Conservation (phyloP, 192 early-diverging fungal genomes). For the Funneliformis geosporum region DNA sequence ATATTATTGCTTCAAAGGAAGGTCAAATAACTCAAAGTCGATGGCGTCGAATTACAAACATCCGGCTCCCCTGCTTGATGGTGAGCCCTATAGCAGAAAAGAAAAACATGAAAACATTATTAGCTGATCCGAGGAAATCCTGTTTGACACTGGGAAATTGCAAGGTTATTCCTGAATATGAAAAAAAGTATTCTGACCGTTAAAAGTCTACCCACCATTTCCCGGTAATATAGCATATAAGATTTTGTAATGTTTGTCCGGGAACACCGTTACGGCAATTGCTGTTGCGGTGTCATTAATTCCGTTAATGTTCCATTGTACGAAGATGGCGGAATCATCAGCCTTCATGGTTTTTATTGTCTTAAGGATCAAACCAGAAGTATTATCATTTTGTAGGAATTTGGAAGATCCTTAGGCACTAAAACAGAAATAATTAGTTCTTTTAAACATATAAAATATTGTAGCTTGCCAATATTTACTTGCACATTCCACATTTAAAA, state of each 20-base stretch:
- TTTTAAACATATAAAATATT: too few relatives aligned
- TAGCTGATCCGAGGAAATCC: slow-evolving; percentile 13
- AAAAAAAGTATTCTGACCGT: neutral
- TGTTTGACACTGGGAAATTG: neutral
- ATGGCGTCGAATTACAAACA: too few relatives aligned
- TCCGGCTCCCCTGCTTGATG: too few relatives aligned
- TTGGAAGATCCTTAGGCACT: neutral
- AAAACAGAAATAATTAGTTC: neutral
- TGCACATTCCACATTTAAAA: too few relatives aligned
- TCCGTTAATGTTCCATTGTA: slow-evolving; percentile 12
- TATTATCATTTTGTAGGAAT: neutral
- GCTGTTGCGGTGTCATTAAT: neutral
- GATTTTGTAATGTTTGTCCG: neutral
- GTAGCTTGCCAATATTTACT: too few relatives aligned
- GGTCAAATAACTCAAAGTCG: too few relatives aligned
- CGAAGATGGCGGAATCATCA: slow-evolving; percentile 7
- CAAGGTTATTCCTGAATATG: neutral
- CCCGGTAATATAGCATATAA: slow-evolving; percentile 16
- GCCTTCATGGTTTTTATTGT: neutral
- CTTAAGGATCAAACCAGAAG: neutral
- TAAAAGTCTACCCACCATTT: neutral
- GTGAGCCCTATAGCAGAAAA: too few relatives aligned
- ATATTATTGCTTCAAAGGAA: too few relatives aligned
- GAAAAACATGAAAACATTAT: neutral
- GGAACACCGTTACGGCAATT: slow-evolving; percentile 12